A percentile compares a stretch with the other conserved stretches of the same genome.
Conservation (phyloP, 2,329 filamentous ascomycete genomes). For the Fusarium subtropicale region DNA sequence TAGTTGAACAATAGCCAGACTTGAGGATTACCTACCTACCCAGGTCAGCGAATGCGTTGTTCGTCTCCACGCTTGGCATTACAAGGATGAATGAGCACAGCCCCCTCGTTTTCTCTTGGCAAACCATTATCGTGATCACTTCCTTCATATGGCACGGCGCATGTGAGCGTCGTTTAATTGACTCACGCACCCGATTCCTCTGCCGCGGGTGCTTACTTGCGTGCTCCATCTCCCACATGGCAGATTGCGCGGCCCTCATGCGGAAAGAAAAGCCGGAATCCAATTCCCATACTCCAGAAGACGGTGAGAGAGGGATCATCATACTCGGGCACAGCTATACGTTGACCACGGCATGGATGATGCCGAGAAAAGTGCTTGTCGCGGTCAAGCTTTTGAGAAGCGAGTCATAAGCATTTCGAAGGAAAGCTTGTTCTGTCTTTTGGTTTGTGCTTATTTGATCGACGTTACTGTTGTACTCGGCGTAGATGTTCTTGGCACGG, state of each 20-base stretch:
- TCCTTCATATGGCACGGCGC: background rate
- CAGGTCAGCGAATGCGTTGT: slow-evolving; percentile 10
- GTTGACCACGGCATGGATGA: background rate
- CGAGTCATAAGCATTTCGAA: slow-evolving; percentile 10
- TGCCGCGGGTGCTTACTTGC: slow-evolving; percentile 2
- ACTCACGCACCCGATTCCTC: background rate
- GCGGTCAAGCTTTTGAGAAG: slow-evolving; percentile 27
- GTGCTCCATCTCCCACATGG: background rate
- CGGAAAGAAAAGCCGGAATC: background rate
- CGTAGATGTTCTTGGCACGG: slow-evolving; percentile 15
- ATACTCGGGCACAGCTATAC: background rate
- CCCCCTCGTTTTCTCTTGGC: slow-evolving; percentile 31
- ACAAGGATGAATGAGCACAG: slow-evolving; percentile 30
- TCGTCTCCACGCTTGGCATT: slow-evolving; percentile 38
- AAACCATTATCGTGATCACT: background rate
- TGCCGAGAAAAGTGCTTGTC: slow-evolving; percentile 26
- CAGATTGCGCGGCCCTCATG: background rate
- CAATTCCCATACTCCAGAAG: background rate
- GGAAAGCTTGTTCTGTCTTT: slow-evolving; percentile 20
- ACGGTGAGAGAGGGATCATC: slow-evolving; percentile 12
- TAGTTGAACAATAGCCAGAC: too few species aligned
- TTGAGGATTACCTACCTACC: too few species aligned
- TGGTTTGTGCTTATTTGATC: background rate
- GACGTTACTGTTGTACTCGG: background rate
- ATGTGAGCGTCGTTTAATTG: background rate